Percentiles rank a stretch among this genome's conserved stretches.
phyloP scores from a whole-genome alignment of 768 basidiomycete genomes.

The Obba rivulosa region DNA sequence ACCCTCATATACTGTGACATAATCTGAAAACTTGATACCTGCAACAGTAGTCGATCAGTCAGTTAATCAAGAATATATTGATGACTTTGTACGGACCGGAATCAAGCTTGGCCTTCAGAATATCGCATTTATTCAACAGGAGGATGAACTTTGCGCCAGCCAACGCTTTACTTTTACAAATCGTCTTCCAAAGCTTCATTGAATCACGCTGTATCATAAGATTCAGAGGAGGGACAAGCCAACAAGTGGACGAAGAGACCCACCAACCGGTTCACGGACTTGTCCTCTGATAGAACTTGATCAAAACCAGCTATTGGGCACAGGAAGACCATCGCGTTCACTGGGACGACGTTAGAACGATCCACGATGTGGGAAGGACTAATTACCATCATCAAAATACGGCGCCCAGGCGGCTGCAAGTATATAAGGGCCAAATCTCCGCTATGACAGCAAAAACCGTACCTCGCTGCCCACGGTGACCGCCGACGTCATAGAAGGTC shows the following conservation, averaged over 20 bases:
- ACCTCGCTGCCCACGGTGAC: constrained; percentile 53
- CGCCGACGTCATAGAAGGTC: constrained; percentile 67
- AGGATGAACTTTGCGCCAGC: constrained; percentile 49
- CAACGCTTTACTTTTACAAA: constrained; percentile 55
- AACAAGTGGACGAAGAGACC: constrained; percentile 10
- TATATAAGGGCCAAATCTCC: not conserved
- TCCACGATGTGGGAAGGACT: not conserved
- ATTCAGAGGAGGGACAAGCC: not conserved
- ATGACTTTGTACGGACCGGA: constrained; percentile 6
- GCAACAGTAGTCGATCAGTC: constrained; percentile 6
- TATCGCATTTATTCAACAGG: constrained; percentile 60
- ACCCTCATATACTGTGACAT: constrained; percentile 49
- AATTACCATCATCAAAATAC: constrained; percentile 59
- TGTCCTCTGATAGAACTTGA: constrained; percentile 56
- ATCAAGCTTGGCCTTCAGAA: constrained; percentile 48
- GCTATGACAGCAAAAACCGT: constrained; percentile 8
- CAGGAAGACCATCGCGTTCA: constrained; percentile 62
- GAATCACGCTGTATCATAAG: constrained; percentile 41
- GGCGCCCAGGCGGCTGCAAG: constrained; percentile 57
- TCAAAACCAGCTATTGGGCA: constrained; percentile 63
- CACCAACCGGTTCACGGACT: constrained; percentile 54
- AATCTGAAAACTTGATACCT: constrained; percentile 48
- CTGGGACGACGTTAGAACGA: constrained; percentile 23
- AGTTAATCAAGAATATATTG: too few relatives aligned
- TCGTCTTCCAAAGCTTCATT: constrained; percentile 51